phyloP scores from a whole-genome alignment of 305 asterid species.

The Stenogyne calaminthoides region DNA sequence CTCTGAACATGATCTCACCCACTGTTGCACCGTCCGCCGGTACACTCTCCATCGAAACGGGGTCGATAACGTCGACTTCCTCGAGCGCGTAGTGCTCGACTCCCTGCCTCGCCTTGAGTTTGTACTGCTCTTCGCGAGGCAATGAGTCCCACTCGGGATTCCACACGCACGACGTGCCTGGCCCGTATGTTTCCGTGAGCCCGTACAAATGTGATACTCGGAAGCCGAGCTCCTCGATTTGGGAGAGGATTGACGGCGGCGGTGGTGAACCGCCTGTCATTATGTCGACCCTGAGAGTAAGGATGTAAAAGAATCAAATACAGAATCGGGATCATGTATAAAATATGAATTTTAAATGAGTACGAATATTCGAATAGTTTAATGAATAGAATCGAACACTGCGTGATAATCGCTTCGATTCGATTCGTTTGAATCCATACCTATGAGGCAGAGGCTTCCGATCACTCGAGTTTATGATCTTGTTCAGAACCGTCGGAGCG shows the following conservation, averaged over 20 bases:
- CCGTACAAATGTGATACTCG: constrained; percentile 76
- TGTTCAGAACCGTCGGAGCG: constrained; percentile 90
- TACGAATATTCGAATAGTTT: not conserved
- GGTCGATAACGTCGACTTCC: constrained; percentile 69
- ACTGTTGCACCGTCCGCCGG: constrained; percentile 60
- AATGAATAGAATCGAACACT: not conserved
- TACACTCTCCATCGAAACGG: constrained; percentile 51
- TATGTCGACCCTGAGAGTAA: constrained; percentile 47
- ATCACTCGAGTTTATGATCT: constrained; percentile 60
- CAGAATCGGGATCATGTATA: not conserved
- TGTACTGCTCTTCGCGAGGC: constrained; percentile 46
- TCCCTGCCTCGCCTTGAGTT: constrained; percentile 76
- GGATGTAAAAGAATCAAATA: not conserved
- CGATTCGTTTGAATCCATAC: not conserved
- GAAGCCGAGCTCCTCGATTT: constrained; percentile 75
- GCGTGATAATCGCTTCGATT: not conserved
- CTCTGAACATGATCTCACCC: constrained; percentile 80
- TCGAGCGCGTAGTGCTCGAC: constrained; percentile 58
- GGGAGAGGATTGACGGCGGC: constrained; percentile 62
- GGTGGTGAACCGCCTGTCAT: constrained; percentile 92
- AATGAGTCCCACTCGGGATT: constrained; percentile 75
- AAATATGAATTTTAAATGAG: not conserved
- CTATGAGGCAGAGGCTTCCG: constrained; percentile 52
- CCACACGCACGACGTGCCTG: constrained; percentile 70
- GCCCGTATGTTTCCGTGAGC: constrained; percentile 79